Base-by-base conservation (phyloP, 2,329 filamentous ascomycete genomes). In the Neophaeococcomyces mojaviensis region DNA sequence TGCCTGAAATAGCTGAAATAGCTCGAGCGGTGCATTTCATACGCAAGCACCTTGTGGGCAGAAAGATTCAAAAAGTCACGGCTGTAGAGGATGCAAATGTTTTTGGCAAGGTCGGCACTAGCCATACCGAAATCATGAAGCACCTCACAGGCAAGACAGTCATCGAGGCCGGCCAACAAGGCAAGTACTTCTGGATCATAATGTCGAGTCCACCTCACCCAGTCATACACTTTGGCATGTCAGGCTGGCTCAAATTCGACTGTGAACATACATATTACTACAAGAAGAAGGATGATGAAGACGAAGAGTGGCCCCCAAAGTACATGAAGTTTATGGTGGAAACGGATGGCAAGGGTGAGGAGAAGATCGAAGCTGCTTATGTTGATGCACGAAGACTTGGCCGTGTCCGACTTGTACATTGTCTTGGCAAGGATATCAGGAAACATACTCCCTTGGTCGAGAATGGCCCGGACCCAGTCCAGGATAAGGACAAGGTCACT, bases 171-270 rank as follows among this genome's bases (percentile, higher is more conserved):
- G 86, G 85, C 3, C 88, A 85, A 49, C 92, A 96, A 63, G 92
- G 92, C 8, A 98, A 97, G 75, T 97, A 97, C 62, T 97, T 98
- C 64, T 98, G 92, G 73, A 72, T 97, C 18, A 81, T 87, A 31
- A 85, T 86, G 77, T 76, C 78, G 20, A 75, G 77, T 8, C 77
- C 87, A 9, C 89, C 90, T 1, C 92, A 97, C 65, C 78, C 86
- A 0, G 79, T 97, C 24, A 88, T 94, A 80, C 88, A 94, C 64
- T 82, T 94, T 57, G 88, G 88, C 34, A 77, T 77, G 74, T 69
- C 72, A 13, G 81, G 92, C 5, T 97, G 92, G 92, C 74, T 97
- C 42, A 85, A 94, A 58, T 88, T 97, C 61, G 82, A 78, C 53
- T 81, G 82, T 51, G 82, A 87, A 47, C 79, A 82, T 49, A 88